Percentiles rank a stretch among this genome's conserved stretches.
phyloP scores from a whole-genome alignment of 352 stramenopile species.

The Globisporangium perplexum region DNA sequence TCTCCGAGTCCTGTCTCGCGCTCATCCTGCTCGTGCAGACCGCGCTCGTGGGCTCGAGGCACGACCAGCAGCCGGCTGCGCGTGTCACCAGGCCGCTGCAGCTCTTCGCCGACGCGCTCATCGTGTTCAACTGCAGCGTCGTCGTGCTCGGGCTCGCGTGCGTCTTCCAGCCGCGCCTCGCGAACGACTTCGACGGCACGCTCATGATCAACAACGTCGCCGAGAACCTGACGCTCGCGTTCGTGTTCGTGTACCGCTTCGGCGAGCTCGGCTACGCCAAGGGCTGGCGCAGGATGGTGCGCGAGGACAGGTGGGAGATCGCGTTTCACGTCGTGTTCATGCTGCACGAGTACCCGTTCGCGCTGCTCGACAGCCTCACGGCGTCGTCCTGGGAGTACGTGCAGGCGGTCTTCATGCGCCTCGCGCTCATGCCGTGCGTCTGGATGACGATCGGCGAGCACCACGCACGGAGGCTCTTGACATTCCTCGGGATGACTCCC shows the following conservation, averaged over 20 bases:
- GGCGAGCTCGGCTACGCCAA: slow-evolving; percentile 3
- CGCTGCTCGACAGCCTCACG: slow-evolving; percentile 17
- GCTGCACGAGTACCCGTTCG: slow-evolving; percentile 31
- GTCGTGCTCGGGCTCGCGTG: slow-evolving; percentile 15
- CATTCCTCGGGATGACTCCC: background rate
- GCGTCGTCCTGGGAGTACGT: slow-evolving; percentile 21
- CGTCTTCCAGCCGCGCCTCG: slow-evolving; percentile 12
- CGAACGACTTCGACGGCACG: slow-evolving; percentile 6
- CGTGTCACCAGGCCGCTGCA: slow-evolving; percentile 7
- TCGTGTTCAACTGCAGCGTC: slow-evolving; percentile 16
- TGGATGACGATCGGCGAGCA: slow-evolving; percentile 34
- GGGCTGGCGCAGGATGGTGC: slow-evolving; percentile 12
- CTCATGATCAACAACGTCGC: slow-evolving; percentile 16
- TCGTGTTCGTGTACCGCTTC: slow-evolving; percentile 30
- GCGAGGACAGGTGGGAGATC: slow-evolving; percentile 24
- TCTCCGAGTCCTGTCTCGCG: slow-evolving; percentile 24
- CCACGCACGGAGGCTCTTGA: slow-evolving; percentile 9
- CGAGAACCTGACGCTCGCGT: slow-evolving; percentile 23
- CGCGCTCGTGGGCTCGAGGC: slow-evolving; percentile 4
- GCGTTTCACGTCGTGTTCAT: slow-evolving; percentile 26
- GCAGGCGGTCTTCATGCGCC: slow-evolving; percentile 27
- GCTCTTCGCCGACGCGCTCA: slow-evolving; percentile 19
- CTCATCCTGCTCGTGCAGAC: slow-evolving; percentile 29
- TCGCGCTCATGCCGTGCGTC: slow-evolving; percentile 21
- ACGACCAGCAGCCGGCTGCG: background rate